phyloP scores from a whole-genome alignment of 129 eudicot species.

The Pulicaria dysenterica region DNA sequence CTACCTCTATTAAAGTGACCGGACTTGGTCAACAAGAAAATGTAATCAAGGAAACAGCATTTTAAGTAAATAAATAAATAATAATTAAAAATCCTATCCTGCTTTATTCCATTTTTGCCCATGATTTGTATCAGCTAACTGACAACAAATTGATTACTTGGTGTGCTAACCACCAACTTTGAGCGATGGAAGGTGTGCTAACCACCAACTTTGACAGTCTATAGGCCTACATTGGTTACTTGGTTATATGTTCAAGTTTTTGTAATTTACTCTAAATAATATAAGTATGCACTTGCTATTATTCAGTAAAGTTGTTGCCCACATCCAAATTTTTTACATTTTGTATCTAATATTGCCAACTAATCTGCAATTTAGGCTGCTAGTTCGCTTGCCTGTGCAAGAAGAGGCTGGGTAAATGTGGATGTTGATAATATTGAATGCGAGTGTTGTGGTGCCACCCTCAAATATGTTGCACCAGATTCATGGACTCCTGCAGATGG shows the following conservation, averaged over 20 bases:
- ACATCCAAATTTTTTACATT: background rate
- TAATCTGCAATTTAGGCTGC: conserved; percentile 15
- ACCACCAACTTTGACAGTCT: too few relatives aligned
- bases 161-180: too few relatives aligned
- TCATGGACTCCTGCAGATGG: conserved; percentile 55
- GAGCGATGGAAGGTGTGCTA: too few relatives aligned
- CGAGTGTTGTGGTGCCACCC: conserved; percentile 84
- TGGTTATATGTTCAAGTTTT: background rate
- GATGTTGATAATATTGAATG: conserved; percentile 77
- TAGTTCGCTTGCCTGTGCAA: conserved; percentile 73
- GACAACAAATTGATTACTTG: too few relatives aligned
- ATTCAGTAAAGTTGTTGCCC: background rate
- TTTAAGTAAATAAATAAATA: too few relatives aligned
- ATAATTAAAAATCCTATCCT: too few relatives aligned
- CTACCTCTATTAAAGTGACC: too few relatives aligned
- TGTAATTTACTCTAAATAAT: too few relatives aligned
- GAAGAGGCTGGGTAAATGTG: conserved; percentile 93
- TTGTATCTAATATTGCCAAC: background rate
- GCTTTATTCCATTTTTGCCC: too few relatives aligned
- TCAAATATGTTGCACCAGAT: conserved; percentile 55
- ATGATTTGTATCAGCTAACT: too few relatives aligned
- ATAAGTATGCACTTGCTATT: background rate
- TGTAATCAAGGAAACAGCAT: too few relatives aligned
- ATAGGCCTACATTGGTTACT: background rate
- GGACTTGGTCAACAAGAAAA: too few relatives aligned